These are phyloP conservation scores for Lipomyces spencermartinsiae DNA, from an alignment of 805 yeast species.

Conservation along the genomic window DNA sequence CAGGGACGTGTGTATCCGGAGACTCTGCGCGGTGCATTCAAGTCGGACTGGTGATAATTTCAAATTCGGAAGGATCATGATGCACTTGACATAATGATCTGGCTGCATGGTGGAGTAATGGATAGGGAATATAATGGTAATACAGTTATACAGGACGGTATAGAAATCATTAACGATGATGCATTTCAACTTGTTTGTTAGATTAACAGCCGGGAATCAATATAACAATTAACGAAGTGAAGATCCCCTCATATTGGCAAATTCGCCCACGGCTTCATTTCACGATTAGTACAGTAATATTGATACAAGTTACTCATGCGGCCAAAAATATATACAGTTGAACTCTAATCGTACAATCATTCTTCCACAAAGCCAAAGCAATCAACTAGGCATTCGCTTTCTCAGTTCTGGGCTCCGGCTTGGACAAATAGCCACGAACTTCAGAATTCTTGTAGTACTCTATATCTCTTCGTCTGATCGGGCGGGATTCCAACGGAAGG, in stretches of 20 bases:
- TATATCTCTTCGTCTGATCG: constrained; percentile 80
- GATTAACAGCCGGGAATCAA: background rate
- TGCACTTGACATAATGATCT: background rate
- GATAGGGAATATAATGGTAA: background rate
- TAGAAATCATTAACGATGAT: background rate
- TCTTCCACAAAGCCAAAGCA: background rate
- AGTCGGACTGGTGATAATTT: constrained; percentile 43
- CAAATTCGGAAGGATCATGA: background rate
- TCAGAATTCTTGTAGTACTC: constrained; percentile 73
- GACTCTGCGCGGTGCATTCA: constrained; percentile 59
- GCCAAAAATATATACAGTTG: background rate
- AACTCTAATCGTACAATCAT: background rate
- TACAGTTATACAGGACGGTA: background rate
- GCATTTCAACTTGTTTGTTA: background rate
- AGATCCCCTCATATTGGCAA: too few relatives aligned
- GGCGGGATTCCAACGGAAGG: constrained; percentile 84
- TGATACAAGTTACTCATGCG: background rate
- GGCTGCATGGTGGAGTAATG: background rate
- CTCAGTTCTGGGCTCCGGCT: background rate
- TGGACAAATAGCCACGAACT: constrained; percentile 74
- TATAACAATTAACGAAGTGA: background rate
- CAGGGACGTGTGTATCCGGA: constrained; percentile 74
- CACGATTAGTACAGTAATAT: background rate
- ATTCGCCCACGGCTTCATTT: too few relatives aligned
- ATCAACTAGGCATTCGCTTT: background rate